Percentiles rank a stretch among this genome's conserved stretches.
These are phyloP conservation scores for Coemansia sp. DNA, from an alignment of 192 early-diverging fungal genomes.

Conservation along the genomic window DNA sequence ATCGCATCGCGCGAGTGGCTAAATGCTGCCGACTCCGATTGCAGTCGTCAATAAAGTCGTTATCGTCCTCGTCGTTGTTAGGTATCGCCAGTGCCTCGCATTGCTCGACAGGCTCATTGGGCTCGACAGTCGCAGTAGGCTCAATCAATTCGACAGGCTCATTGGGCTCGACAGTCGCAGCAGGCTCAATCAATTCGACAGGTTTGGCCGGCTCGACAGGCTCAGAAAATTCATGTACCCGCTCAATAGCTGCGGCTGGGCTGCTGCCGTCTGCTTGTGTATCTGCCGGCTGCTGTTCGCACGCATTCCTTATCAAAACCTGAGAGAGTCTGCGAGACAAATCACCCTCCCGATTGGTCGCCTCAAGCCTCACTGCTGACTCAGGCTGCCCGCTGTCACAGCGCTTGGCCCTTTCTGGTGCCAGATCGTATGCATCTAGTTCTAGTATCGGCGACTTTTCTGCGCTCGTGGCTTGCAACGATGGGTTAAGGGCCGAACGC, in stretches of 20 bases:
- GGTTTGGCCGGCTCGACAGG: background rate
- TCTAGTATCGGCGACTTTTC: too few species aligned
- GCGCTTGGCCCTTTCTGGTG: too few species aligned
- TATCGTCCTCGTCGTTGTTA: background rate
- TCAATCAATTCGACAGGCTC: too few species aligned
- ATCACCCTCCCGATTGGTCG: background rate
- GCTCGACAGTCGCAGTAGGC: background rate
- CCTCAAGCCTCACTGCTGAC: too few species aligned
- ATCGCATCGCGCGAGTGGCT: conserved; percentile 35
- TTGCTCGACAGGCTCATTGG: background rate
- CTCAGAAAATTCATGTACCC: too few species aligned
- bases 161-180: background rate
- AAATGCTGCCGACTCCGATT: conserved; percentile 19
- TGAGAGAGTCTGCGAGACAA: conserved; percentile 9
- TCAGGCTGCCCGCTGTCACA: too few species aligned
- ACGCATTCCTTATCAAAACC: background rate
- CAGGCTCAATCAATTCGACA: too few species aligned
- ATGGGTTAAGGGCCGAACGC: background rate
- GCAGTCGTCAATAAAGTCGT: background rate
- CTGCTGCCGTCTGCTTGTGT: too few species aligned
- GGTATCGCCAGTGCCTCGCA: background rate
- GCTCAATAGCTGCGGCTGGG: too few species aligned
- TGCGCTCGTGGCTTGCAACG: too few species aligned
- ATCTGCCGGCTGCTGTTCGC: too few species aligned
- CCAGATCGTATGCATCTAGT: too few species aligned